Conservation (phyloP, 768 basidiomycete species). For the Hypholoma sublateritium region DNA sequence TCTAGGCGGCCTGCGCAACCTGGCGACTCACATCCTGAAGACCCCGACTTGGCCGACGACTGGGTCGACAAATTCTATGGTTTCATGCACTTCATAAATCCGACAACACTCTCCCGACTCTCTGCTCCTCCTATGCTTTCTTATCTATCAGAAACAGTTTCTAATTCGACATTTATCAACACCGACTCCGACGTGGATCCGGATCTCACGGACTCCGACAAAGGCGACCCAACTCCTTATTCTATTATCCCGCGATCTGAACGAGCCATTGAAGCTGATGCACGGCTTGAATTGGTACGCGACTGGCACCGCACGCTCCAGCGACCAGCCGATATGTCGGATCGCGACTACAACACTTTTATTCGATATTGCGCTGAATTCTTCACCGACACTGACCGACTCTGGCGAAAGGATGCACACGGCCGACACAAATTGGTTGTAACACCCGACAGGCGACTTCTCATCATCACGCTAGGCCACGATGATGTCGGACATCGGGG, state of each 20-base stretch:
- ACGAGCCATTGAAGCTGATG: slow-evolving; percentile 5
- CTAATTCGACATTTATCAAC: neutral
- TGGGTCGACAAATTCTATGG: no score
- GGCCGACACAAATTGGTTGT: slow-evolving; percentile 25
- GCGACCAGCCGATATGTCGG: slow-evolving; percentile 9
- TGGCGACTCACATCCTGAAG: slow-evolving; percentile 4
- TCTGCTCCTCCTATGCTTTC: neutral
- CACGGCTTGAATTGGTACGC: slow-evolving; percentile 4
- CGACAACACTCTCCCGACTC: neutral
- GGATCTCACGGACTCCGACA: no score
- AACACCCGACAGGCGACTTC: slow-evolving; percentile 4
- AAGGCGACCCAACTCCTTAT: neutral
- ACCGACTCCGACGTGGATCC: neutral
- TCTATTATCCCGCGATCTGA: slow-evolving; percentile 5
- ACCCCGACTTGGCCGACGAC: no score
- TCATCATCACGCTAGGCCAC: slow-evolving; percentile 14
- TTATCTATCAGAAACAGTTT: no score
- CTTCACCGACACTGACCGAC: slow-evolving; percentile 9
- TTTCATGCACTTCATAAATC: slow-evolving; percentile 15
- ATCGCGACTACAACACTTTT: no score
- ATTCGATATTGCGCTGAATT: slow-evolving; percentile 19
- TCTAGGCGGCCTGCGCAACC: slow-evolving; percentile 1
- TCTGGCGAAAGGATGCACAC: slow-evolving; percentile 21
- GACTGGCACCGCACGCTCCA: slow-evolving; percentile 6
- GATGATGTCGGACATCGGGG: slow-evolving; percentile 24